Base-by-base conservation (phyloP, 1,139 yeast species). In the Taphrina wiesneri region DNA sequence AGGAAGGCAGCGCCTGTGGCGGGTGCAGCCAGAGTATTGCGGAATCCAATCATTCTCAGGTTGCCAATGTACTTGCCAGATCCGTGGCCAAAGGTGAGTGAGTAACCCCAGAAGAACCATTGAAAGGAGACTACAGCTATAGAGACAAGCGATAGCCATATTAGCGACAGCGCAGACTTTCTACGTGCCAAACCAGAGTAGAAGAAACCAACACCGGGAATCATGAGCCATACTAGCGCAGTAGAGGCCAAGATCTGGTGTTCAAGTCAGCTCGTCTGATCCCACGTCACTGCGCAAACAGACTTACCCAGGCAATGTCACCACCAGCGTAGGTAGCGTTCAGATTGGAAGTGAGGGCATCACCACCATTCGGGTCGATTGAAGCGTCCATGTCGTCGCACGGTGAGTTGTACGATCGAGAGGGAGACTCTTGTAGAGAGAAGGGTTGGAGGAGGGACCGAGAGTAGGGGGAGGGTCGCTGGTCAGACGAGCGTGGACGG, bases 51-150 rank as follows among this genome's bases (percentile, higher is more conserved):
- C 78, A 89, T 87, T 73, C 83, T 82, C 76, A 93, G 79, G 71
- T 88, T 84, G 67, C 99, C 98, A 71, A 90, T 81, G 77, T 90
- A 87, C n/a, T 77, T 79, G 30, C 91, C 86, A n/a, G 88, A 86
- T 63, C 80, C 78, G 74, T 87, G 90, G 60, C 96, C 85, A 76
- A 92, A 92, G 23, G 90, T 86, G 69, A 92, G 82, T 13, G 97
- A 87, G 77, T 88, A 92, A 69, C 98, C 98, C 97, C 97, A 90
- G 80, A 90, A 91, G 78, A 90, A 92, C 98, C 98, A 92, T 75
- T 92, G 96, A 83, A 92, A 90, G 9, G 85, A 81, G 1, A 90
- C 92, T n/a, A 92, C 86, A 71, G 87, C 82, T 17, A 90, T 85
- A 5, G 92, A 84, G 83, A 88, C 84, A 63, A 90, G 76, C 15